Conservation (phyloP, 2,329 filamentous ascomycete genomes). For the Orbilia blumenaviensis region DNA sequence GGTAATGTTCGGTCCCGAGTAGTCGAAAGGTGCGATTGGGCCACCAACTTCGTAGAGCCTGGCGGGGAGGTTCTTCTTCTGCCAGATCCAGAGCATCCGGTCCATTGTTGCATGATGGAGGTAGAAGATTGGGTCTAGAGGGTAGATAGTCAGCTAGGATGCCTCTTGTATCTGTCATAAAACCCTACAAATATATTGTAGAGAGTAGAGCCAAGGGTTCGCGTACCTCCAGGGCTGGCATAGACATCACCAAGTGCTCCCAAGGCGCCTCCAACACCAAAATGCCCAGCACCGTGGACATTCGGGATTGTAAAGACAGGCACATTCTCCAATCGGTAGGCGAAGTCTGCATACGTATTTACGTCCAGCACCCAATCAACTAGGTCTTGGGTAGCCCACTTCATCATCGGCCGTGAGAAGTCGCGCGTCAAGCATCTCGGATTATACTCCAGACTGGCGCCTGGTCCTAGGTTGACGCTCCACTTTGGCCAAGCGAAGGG, state of each 20-base stretch:
- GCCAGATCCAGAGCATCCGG: slow-evolving; percentile 60
- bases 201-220: neutral
- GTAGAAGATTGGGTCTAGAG: slow-evolving; percentile 60
- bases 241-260: slow-evolving; percentile 59
- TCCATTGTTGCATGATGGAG: slow-evolving; percentile 62
- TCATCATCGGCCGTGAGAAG: slow-evolving; percentile 55
- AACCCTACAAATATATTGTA: neutral
- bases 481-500: slow-evolving; percentile 58
- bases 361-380: slow-evolving; percentile 57
- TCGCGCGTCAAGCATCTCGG: slow-evolving; percentile 59
- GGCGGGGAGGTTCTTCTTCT: slow-evolving; percentile 58
- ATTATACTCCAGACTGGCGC: slow-evolving; percentile 34
- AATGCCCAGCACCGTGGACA: slow-evolving; percentile 60
- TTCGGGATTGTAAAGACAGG: slow-evolving; percentile 58
- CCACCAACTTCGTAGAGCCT: slow-evolving; percentile 60
- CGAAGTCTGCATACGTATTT: slow-evolving; percentile 58
- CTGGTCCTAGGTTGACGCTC: slow-evolving; percentile 55
- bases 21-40: slow-evolving; percentile 57
- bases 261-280: slow-evolving; percentile 60
- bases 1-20: slow-evolving; percentile 58
- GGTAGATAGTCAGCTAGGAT: neutral
- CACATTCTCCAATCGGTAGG: slow-evolving; percentile 57
- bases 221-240: slow-evolving; percentile 59
- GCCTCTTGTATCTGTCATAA: neutral
- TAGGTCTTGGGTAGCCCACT: slow-evolving; percentile 56